Percentiles rank a stretch among this genome's conserved stretches.
Evolutionary conservation across 331 rosid genomes (phyloP).

Genomic region (Arachis monticola): DNA sequence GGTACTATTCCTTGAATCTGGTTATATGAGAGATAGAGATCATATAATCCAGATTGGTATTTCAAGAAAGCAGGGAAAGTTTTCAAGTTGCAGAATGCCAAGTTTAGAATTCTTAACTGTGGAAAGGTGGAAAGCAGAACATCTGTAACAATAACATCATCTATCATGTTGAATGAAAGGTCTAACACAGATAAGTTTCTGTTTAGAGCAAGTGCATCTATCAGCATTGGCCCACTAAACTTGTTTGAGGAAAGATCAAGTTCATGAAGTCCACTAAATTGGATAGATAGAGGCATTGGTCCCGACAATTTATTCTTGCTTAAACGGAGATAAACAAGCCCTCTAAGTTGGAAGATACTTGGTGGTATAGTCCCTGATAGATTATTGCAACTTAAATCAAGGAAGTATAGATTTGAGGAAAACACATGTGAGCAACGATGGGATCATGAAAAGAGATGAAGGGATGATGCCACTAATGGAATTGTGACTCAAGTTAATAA

Average conservation of each 20-base stretch:
- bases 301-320: too few species aligned
- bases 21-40: constrained; percentile 46
- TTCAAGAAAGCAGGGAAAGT: constrained; percentile 11
- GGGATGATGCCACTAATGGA: constrained; percentile 9
- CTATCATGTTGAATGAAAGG: not conserved
- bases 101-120: not conserved
- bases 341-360: not conserved
- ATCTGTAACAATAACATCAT: not conserved
- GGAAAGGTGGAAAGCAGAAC: not conserved
- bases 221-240: not conserved
- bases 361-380: constrained; percentile 28
- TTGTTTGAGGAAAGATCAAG: constrained; percentile 42
- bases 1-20: constrained; percentile 46
- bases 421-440: not conserved
- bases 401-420: not conserved
- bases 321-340: too few species aligned
- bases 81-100: constrained; percentile 45
- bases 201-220: too few species aligned
- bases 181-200: not conserved
- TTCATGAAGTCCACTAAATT: not conserved
- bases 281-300: too few species aligned
- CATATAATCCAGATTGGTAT: not conserved
- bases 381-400: constrained; percentile 20
- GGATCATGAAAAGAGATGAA: constrained; percentile 1
- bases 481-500: not conserved